Evolutionary conservation across 148 eudicot genomes (phyloP), one percentile per base, ranked within the genome.

Genomic region (Euryodendron excelsum): DNA sequence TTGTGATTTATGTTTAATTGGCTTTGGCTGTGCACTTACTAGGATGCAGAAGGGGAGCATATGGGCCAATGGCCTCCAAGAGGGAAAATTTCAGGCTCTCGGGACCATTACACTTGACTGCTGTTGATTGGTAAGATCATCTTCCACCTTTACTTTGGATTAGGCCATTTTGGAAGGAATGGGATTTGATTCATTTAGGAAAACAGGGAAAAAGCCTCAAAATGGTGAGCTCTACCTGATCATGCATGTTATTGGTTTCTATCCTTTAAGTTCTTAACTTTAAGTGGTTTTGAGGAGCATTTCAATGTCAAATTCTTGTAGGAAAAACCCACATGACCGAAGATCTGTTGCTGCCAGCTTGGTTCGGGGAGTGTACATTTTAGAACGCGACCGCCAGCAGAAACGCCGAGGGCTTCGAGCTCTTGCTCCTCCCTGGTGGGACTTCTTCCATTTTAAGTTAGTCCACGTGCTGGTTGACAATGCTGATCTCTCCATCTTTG

Each of bases 401-500:
- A 80, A 86, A 0, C 86, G 97, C 34, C 70, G 71, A 5, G 89
- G 83, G n/a, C 79, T 65, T 52, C 86, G 81, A 52, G 88, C 96
- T 33, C 79, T 87, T 47, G 98, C 97, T 27, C 90, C 94, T 64
- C 80, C 82, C 1, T 94, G 97, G 98, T 92, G 97, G 97, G 80
- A 85, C 20, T 86, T 62, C 53, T 91, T 91, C 81, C 80, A 87
- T 62, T 91, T 88, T 73, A 80, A 84, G 39, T n/a, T 87, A 71
- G n/a, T 77, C 41, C 83, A 81, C 47, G 68, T 72, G 31, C 79
- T 91, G 21, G 86, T 81, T 0, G 93, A 91, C n/a, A n/a, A n/a
- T n/a, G n/a, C n/a, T 41, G 71, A 93, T 64, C 69, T 39, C 20
- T 90, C 96, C 25, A 82, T 70, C 61, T 95, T 86, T 41, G 98